Evolutionary conservation across 2,329 filamentous ascomycete species (phyloP), one percentile per base, ranked within the genome.

Genomic region (Coniochaeta ligniaria): DNA sequence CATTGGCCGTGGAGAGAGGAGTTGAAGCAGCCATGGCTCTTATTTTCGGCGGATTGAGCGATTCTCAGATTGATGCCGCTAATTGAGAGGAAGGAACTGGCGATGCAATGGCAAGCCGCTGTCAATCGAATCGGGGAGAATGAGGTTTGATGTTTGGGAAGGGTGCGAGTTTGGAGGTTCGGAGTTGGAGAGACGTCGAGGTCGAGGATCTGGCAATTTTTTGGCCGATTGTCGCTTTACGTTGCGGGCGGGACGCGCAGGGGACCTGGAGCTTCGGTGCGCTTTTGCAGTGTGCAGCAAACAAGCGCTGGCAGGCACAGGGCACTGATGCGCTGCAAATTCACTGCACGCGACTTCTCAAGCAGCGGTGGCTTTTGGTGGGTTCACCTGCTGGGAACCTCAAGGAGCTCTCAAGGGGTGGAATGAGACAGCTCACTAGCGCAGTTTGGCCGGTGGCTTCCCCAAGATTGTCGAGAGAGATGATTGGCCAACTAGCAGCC

Each of bases 21-120:
- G 77, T 73, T 68, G 79, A 72, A 66, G 80, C 75, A 76, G 84
- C 78, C 82, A 88, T 89, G 58, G 55, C 31, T 59, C 24, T 38
- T 36, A 35, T 14, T 55, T 47, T 61, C 55, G 61, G 16, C 20
- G 47, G 22, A 36, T 3, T 26, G 17, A 35, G 66, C 63, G 62
- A 67, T 63, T 65, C 61, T 63, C n/a, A 31, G 22, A 56, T 9
- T 56, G 31, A 28, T 36, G 54, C 54, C 17, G 33, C 22, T 20
- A 22, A 52, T 28, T 52, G 47, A 28, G 5, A 17, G 43, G 6
- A 31, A 26, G 11, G 4, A n/a, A 17, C 22, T 52, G 22, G 47
- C 22, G 47, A 31, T 52, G 24, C 47, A 52, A 31, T 52, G 47
- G 24, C 47, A 52, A 31, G 17, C 22, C 24, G 26, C 47, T n/a